Base-by-base conservation (phyloP, 164 flowering plant genomes). In the Nymphaea thermarum region DNA sequence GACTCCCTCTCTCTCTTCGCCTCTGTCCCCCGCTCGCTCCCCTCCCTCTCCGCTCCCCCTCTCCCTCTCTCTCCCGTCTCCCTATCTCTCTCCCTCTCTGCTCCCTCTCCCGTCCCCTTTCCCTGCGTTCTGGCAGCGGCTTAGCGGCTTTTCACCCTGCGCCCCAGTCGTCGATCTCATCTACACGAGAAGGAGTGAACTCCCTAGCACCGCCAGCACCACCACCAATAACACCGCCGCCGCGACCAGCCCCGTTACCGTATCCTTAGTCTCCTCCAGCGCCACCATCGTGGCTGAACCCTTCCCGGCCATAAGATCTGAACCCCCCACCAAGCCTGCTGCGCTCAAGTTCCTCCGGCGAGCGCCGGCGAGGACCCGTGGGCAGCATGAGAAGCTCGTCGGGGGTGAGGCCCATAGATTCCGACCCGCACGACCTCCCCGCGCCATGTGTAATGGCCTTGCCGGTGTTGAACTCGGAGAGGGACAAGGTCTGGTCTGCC, bases 101-200 rank as follows among this genome's bases (percentile, higher is more conserved):
- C n/a, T n/a, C n/a, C n/a, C n/a, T n/a, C n/a, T n/a, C n/a, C n/a
- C n/a, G n/a, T n/a, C 55, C 55, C 55, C 55, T 47, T 47, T 47
- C 55, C 11, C 55, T 6, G 6, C 55, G 55, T 12, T 47, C 55
- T 8, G 51, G 70, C 59, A 73, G 6, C 12, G 83, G 70, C 71
- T 82, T 92, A n/a, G n/a, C n/a, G n/a, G n/a, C 93, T 92, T 95
- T 67, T n/a, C n/a, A n/a, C n/a, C 78, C 82, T 0, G 89, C 84
- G 0, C 80, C 92, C 99, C 99, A 92, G 71, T 95, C 80, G 66
- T 95, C 98, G 36, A 67, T 81, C 84, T 90, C 99, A 65, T 95
- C 99, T 18, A 97, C 97, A 25, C 98, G 74, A 4, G 97, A 90
- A 7, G 90, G 90, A 43, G 61, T 77, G 17, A 68, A 72, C 15